Evolutionary conservation across 495 filamentous ascomycete genomes (phyloP), one percentile per base, ranked within the genome.

Genomic region (Aspergillus cavernicola): DNA sequence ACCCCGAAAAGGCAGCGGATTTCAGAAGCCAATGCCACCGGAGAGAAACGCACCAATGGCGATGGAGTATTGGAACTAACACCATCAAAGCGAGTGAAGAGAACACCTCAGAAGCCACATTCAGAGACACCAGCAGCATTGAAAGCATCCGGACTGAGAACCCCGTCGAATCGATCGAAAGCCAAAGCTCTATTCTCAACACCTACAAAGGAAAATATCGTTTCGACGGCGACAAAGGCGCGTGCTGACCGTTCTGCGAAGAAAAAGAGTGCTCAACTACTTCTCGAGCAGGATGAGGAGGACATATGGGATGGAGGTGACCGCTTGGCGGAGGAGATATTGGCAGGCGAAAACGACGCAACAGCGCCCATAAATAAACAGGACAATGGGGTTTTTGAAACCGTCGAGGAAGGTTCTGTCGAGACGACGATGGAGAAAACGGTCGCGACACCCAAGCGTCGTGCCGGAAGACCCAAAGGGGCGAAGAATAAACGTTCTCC

Each of bases 191-290:
- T 75, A 11, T 77, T 77, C 55, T 64, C 71, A 15, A 77, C 72
- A 0, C 67, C 72, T 20, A 67, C 69, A 15, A 74, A 70, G 45
- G 40, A 60, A 12, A 56, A 61, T 4, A 53, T 45, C 19, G 62
- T 58, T 15, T 46, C 62, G 12, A 85, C 78, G 10, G 81, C 86
- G 11, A 74, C 80, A 26, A 77, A 78, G 60, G 72, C 76, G 38
- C 80, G 79, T 60, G 86, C 85, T 18, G 88, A 96, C 66, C 80
- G 85, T 7, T 96, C 90, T 1, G 92, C 91, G 3, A 83, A 89
- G 60, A 86, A 85, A 60, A 96, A 95, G 74, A 95, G 89, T 64
- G 87, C 84, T 4, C 79, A 84, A 39, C 80, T 82, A 6, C 65
- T 95, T 6, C 83, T 92, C 16, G 84, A 91, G 59, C 82, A 70